Base-by-base conservation (phyloP, 495 filamentous ascomycete genomes). In the Chaetomium fimeti region DNA sequence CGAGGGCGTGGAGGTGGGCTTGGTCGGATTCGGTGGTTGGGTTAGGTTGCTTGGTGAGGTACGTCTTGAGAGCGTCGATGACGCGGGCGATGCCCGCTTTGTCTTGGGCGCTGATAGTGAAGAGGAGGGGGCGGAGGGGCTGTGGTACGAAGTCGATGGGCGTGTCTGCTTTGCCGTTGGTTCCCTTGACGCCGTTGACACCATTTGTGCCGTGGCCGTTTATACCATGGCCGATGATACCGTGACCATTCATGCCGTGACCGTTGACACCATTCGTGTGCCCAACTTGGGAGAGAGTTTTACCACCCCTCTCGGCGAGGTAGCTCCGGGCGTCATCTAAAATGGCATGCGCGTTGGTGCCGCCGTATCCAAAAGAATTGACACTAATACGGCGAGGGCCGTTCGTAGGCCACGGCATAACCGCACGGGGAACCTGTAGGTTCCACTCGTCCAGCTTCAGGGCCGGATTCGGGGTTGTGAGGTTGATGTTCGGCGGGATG, bases 381-480 rank as follows among this genome's bases (percentile, higher is more conserved):
- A 45, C 16, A 24, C 56, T 45, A 0, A n/a, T 22, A 1, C 56
- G 56, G 12, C 24, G 38, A 0, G 12, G 25, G 7, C 20, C 27
- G 0, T 32, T 11, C 0, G 25, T 56, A 28, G 80, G 80, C 76
- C 72, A 80, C 3, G 69, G 29, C 5, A 68, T 70, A 40, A 48
- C 45, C 20, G 67, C 59, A 3, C 52, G 72, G 0, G 72, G 71
- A 9, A 79, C 55, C 68, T 74, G 25, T 12, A 69, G 57, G n/a
- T 77, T 51, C 40, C 67, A 71, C n/a, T 69, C 68, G 13, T 72
- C 68, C 1, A 63, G 58, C 40, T 76, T 68, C 25, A 80, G 75
- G 8, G 68, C 70, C 0, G 82, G 76, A 52, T 85, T 89, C 1
- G 78, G 65, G 5, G 75, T 77, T 16, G 82, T 74, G 53, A 87